A percentile compares a stretch with the other conserved stretches of the same genome.
These are phyloP conservation scores for Diplodia intermedia DNA, from an alignment of 2,329 filamentous ascomycete species.

Conservation along the genomic window DNA sequence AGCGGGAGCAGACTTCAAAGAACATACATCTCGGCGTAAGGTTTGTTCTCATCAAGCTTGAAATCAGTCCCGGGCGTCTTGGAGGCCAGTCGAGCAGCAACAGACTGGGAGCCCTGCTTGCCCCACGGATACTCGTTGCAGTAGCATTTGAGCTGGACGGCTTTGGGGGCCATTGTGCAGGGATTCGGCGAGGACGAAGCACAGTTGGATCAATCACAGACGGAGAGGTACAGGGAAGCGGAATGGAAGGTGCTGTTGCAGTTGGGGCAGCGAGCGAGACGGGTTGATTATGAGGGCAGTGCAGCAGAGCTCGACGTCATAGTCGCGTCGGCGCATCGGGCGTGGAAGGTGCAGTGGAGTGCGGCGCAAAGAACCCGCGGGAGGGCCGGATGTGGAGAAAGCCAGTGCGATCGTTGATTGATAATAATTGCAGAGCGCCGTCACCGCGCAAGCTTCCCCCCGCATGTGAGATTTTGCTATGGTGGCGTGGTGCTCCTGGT, in stretches of 20 bases:
- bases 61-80: constrained; percentile 69
- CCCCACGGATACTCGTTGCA: constrained; percentile 75
- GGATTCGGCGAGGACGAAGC: constrained; percentile 23
- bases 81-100: constrained; percentile 69
- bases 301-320: constrained; percentile 31
- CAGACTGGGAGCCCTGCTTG: constrained; percentile 68
- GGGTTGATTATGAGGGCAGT: constrained; percentile 6
- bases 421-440: not conserved
- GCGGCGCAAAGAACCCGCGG: not conserved
- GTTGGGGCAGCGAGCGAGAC: not conserved
- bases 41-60: constrained; percentile 67
- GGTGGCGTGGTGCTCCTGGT: not conserved
- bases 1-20: not conserved
- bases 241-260: not conserved
- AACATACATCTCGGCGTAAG: constrained; percentile 66
- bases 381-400: constrained; percentile 21
- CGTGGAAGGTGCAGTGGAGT: not conserved
- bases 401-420: not conserved
- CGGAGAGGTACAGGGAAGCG: constrained; percentile 32
- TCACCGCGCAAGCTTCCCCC: not conserved
- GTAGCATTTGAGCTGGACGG: constrained; percentile 62
- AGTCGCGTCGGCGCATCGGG: constrained; percentile 30
- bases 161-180: constrained; percentile 55
- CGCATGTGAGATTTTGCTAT: not conserved
- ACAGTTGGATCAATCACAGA: not conserved